These are phyloP conservation scores for Clausena lansium DNA, from an alignment of 345 rosid genomes.

Conservation along the genomic window DNA sequence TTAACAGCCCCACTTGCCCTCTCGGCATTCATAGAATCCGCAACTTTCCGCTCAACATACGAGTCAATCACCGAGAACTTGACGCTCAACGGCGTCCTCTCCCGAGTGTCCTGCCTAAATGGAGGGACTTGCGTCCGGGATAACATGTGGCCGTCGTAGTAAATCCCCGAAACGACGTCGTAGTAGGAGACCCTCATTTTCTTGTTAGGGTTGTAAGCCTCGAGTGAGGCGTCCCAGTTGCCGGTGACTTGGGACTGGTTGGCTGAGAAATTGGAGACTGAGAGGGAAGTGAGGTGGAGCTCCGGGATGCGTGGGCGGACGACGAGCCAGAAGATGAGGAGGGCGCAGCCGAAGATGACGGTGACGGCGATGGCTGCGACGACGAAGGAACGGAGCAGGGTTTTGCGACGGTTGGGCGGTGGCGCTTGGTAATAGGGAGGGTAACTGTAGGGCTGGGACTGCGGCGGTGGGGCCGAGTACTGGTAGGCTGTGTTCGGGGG, in stretches of 20 bases:
- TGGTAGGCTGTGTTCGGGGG: slow-evolving; percentile 37
- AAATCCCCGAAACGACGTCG: slow-evolving; percentile 18
- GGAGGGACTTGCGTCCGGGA: slow-evolving; percentile 51
- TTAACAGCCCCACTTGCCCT: slow-evolving; percentile 35
- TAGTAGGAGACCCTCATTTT: slow-evolving; percentile 53
- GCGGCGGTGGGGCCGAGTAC: slow-evolving; percentile 37
- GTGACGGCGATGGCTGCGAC: slow-evolving; percentile 22
- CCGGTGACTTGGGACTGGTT: slow-evolving; percentile 42
- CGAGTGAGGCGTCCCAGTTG: slow-evolving; percentile 52
- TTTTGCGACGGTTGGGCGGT: slow-evolving; percentile 38
- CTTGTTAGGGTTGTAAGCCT: slow-evolving; percentile 68
- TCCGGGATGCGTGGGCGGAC: slow-evolving; percentile 68
- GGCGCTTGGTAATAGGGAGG: slow-evolving; percentile 36
- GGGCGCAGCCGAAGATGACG: slow-evolving; percentile 39
- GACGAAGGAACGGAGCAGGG: slow-evolving; percentile 49
- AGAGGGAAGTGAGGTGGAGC: slow-evolving; percentile 47
- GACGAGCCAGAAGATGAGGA: slow-evolving; percentile 66
- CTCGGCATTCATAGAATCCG: slow-evolving; percentile 37
- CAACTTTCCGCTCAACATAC: slow-evolving; percentile 33
- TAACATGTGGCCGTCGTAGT: slow-evolving; percentile 27
- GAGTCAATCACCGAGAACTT: slow-evolving; percentile 37
- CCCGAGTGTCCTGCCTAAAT: slow-evolving; percentile 51
- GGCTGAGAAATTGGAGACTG: slow-evolving; percentile 53
- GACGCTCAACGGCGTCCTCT: slow-evolving; percentile 33
- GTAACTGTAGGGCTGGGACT: slow-evolving; percentile 22